These are phyloP conservation scores for Daldinia decipiens DNA, from an alignment of 495 filamentous ascomycete species.

Conservation along the genomic window DNA sequence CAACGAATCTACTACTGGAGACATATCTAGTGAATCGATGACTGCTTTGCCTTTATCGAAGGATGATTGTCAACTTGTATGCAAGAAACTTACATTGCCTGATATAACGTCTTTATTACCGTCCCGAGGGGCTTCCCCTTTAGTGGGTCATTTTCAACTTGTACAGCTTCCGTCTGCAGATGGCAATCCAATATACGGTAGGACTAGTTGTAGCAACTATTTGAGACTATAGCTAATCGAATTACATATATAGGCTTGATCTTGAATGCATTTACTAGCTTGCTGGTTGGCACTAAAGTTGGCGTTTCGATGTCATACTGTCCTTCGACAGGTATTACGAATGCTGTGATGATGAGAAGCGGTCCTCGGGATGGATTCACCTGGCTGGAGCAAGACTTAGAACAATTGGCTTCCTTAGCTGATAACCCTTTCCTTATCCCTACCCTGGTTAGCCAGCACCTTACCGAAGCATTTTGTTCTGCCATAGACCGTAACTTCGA, in stretches of 20 bases:
- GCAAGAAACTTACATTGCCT: conserved; percentile 3
- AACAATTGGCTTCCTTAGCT: conserved; percentile 7
- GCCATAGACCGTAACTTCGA: conserved; percentile 16
- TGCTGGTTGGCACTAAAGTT: conserved; percentile 19
- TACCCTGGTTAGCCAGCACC: conserved; percentile 21
- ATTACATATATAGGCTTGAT: not conserved
- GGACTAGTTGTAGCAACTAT: not conserved
- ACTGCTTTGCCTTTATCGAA: conserved; percentile 13
- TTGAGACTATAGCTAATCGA: not conserved
- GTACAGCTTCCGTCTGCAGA: not conserved
- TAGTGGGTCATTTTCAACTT: conserved; percentile 17
- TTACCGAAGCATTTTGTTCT: conserved; percentile 19
- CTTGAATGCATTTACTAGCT: conserved; percentile 23
- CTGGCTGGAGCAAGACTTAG: conserved; percentile 22
- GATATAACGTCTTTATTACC: not conserved
- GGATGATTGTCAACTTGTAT: conserved; percentile 5
- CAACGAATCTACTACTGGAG: not conserved
- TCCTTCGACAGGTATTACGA: conserved; percentile 16
- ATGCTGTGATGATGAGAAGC: conserved; percentile 12
- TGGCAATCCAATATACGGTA: not conserved
- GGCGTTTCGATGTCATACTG: conserved; percentile 18
- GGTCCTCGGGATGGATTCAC: conserved; percentile 12
- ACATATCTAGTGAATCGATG: not conserved
- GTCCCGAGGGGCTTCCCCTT: not conserved
- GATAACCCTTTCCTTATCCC: conserved; percentile 26